Evolutionary conservation across 2,329 filamentous ascomycete species (phyloP).

Genomic region (Paracorniculantispora psalliotae): DNA sequence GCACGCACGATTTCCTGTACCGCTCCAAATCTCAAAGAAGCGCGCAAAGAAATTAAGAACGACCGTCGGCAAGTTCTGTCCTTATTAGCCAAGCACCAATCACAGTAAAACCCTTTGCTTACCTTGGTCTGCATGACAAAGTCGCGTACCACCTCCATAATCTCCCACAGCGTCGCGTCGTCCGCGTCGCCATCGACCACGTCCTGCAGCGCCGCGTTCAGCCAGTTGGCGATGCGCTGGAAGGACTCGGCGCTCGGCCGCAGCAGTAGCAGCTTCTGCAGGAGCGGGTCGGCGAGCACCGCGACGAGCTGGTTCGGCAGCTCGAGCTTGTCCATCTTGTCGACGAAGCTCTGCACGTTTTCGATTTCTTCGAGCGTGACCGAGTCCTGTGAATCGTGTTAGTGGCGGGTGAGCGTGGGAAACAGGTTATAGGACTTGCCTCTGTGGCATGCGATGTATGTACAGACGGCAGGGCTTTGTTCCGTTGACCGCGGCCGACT

Average conservation of each 20-base stretch:
- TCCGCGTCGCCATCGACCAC: constrained; percentile 48
- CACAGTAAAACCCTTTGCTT: constrained; percentile 15
- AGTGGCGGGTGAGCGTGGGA: not conserved
- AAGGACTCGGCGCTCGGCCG: constrained; percentile 49
- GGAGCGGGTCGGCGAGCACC: constrained; percentile 66
- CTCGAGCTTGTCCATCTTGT: constrained; percentile 71
- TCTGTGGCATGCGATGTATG: constrained; percentile 71
- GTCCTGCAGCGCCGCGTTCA: constrained; percentile 52
- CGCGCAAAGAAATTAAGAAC: constrained; percentile 45
- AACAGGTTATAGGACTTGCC: constrained; percentile 32
- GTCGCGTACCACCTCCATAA: constrained; percentile 50
- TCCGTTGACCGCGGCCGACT: constrained; percentile 23
- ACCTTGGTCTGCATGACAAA: constrained; percentile 56
- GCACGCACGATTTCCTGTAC: constrained; percentile 44
- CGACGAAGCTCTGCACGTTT: constrained; percentile 62
- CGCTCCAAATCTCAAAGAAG: constrained; percentile 60
- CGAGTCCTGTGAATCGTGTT: constrained; percentile 41
- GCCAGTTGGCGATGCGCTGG: constrained; percentile 54
- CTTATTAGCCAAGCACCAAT: constrained; percentile 8
- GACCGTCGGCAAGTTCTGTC: constrained; percentile 42
- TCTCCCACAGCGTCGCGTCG: constrained; percentile 44
- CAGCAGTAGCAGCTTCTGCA: constrained; percentile 72
- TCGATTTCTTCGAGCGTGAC: constrained; percentile 75
- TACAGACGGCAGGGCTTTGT: constrained; percentile 57
- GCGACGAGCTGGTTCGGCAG: constrained; percentile 78